Evolutionary conservation across 768 basidiomycete species (phyloP).

Genomic region (Tulasnella sp.): DNA sequence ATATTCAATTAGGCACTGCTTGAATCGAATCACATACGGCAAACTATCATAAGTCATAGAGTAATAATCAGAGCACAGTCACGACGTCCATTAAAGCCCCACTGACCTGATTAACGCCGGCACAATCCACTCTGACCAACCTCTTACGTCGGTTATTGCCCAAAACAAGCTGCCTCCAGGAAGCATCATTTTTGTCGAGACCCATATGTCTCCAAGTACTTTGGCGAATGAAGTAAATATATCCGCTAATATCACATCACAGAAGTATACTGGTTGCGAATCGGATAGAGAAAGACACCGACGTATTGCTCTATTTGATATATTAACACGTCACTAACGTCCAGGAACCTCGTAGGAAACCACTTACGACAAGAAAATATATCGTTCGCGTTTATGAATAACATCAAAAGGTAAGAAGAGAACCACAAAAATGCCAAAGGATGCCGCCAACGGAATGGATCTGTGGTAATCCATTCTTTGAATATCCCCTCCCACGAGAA

Average conservation of each 20-base stretch:
- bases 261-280: slow-evolving; percentile 60
- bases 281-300: slow-evolving; percentile 61
- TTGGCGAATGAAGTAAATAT: slow-evolving; percentile 94
- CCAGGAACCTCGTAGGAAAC: background rate
- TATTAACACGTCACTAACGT: background rate
- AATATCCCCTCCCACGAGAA: slow-evolving; percentile 43
- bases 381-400: slow-evolving; percentile 55
- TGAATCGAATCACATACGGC: slow-evolving; percentile 80
- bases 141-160: slow-evolving; percentile 26
- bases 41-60: slow-evolving; percentile 40
- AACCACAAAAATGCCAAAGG: slow-evolving; percentile 41
- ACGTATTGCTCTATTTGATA: slow-evolving; percentile 42
- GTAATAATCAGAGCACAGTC: slow-evolving; percentile 7
- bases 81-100: background rate
- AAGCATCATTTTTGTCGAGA: slow-evolving; percentile 76
- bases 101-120: slow-evolving; percentile 78
- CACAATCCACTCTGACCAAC: slow-evolving; percentile 59
- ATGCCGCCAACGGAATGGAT: slow-evolving; percentile 58
- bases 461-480: slow-evolving; percentile 59
- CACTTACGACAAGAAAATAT: slow-evolving; percentile 65
- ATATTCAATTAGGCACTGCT: slow-evolving; percentile 89
- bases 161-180: slow-evolving; percentile 61
- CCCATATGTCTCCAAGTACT: slow-evolving; percentile 88
- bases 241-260: slow-evolving; percentile 89
- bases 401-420: slow-evolving; percentile 57